phyloP scores from a whole-genome alignment of 805 yeast genomes.

The Jamesozyma lodderae region DNA sequence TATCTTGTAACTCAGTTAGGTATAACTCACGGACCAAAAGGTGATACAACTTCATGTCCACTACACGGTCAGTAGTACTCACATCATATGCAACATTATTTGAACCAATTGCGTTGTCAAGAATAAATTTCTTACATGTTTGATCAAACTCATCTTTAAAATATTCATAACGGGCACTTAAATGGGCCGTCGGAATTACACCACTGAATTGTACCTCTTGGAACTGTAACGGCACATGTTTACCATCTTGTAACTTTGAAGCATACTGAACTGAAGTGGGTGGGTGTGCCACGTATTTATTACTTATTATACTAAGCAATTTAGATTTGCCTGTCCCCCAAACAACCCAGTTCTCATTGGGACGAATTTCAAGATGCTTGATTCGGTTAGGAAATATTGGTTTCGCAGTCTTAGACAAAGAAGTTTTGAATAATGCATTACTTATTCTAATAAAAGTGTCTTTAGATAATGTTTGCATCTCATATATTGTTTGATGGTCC shows the following conservation, averaged over 20 bases:
- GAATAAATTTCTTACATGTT: conserved; percentile 51
- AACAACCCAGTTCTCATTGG: conserved; percentile 37
- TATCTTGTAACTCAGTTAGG: conserved; percentile 46
- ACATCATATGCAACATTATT: conserved; percentile 36
- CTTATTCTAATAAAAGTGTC: conserved; percentile 7
- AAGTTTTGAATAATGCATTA: conserved; percentile 33
- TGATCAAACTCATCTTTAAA: conserved; percentile 79
- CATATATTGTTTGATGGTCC: too few species aligned
- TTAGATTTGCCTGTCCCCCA: conserved; percentile 28
- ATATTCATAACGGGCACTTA: conserved; percentile 84
- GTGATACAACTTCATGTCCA: conserved; percentile 33
- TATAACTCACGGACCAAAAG: conserved; percentile 42
- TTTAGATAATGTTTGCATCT: neutral
- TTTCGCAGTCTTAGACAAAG: conserved; percentile 29
- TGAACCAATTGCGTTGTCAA: conserved; percentile 38
- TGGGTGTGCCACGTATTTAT: conserved; percentile 24
- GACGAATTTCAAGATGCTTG: conserved; percentile 14
- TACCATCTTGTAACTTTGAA: neutral
- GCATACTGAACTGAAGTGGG: conserved; percentile 18
- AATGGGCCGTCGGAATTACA: conserved; percentile 49
- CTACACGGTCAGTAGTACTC: conserved; percentile 17
- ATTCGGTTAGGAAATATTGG: conserved; percentile 20
- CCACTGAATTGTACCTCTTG: conserved; percentile 39
- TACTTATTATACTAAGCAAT: conserved; percentile 20
- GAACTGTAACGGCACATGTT: conserved; percentile 6